Base-by-base conservation (phyloP, 1,284 basidiomycete species). In the Thelephora terrestris region DNA sequence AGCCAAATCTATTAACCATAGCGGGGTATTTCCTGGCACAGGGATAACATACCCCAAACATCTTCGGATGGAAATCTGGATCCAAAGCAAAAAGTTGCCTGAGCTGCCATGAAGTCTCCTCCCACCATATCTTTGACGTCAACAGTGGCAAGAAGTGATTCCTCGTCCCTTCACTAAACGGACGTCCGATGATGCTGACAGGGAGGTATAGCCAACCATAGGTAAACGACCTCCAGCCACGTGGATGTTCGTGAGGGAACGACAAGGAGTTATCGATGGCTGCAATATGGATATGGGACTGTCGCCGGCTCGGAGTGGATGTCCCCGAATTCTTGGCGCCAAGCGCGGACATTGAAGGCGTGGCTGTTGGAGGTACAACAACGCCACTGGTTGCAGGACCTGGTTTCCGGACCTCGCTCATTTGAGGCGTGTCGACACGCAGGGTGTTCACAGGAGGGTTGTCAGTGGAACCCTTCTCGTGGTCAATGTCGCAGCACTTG, bases 241-340 rank as follows among this genome's bases (percentile, higher is more conserved):
- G 78, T 0, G 91, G 92, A 58, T 94, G 86, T 58, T 89, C 84
- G 54, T 89, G 86, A 37, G 87, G 92, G 60, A 94, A 96, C 0
- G 89, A 90, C 23, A 96, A 75, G 0, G 88, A 92, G 61, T 95
- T 95, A 61, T 95, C 92, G 52, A 95, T 95, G 9, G 92, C 92
- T 47, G 87, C 88, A 43, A 91, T 85, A 59, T 91, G 89, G 25
- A 89, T 80, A 48, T 72, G 71, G 7, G 71, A 68, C 45, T 65
- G 61, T 23, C 62, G 62, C 10, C 59, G 66, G 47, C 62, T 53
- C 32, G 57, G 50, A 34, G 54, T 53, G 18, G 61, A 57, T 34
- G 55, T 52, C 7, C 51, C 53, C 1, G 61, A 52, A 17, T 48
- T 47, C 21, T 42, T 53, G 27, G 57, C 48, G 49, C 60, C 53